Evolutionary conservation across 108 stramenopile genomes (phyloP).

Genomic region (Cyclotella cryptica): DNA sequence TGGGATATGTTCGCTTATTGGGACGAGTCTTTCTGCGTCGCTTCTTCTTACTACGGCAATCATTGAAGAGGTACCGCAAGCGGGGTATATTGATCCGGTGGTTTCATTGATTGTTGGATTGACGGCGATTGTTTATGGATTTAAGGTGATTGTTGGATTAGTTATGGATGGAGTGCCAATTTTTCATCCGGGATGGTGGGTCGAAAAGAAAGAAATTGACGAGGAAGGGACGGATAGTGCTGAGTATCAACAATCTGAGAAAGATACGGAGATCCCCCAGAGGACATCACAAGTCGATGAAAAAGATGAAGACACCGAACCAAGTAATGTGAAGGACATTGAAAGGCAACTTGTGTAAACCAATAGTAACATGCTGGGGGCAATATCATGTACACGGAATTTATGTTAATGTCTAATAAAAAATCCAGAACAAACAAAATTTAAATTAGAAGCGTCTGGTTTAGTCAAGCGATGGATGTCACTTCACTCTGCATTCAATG

Average conservation of each 20-base stretch:
- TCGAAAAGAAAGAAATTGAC: constrained; percentile 6
- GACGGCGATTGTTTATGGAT: constrained; percentile 59
- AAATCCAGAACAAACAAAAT: not conserved
- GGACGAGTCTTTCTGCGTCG: constrained; percentile 65
- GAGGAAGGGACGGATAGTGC: not conserved
- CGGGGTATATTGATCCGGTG: constrained; percentile 81
- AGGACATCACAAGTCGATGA: not conserved
- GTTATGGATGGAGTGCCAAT: constrained; percentile 37
- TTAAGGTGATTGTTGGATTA: constrained; percentile 49
- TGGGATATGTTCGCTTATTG: constrained; percentile 81
- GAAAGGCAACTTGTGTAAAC: constrained; percentile 13
- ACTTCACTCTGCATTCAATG: constrained; percentile 10
- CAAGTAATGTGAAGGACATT: not conserved
- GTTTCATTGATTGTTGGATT: constrained; percentile 74
- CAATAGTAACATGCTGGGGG: not conserved
- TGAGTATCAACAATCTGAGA: constrained; percentile 6
- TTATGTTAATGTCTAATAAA: not conserved
- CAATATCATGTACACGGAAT: not conserved
- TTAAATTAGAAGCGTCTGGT: no score
- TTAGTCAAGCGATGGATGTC: no score
- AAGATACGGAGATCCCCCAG: constrained; percentile 1
- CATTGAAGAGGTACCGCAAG: constrained; percentile 48
- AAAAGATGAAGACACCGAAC: not conserved
- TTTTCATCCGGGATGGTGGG: constrained; percentile 40
- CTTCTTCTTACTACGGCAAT: constrained; percentile 72